Base-by-base conservation (phyloP, 306 rosid species). In the Canavalia ensiformis region DNA sequence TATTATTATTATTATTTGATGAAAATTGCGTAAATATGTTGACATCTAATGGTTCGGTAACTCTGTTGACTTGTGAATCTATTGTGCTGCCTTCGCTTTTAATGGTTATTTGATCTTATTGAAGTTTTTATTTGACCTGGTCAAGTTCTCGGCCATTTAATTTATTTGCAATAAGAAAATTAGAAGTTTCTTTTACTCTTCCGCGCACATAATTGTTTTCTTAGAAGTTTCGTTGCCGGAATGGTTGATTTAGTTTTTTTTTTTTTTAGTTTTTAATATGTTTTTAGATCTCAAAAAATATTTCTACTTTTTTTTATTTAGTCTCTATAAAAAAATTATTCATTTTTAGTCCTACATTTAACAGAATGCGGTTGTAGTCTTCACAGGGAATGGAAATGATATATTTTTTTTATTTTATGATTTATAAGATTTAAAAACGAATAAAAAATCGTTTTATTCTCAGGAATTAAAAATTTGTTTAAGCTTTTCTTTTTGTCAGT, bases 201-300 rank as follows among this genome's bases (percentile, higher is more conserved):
- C 25, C 25, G 25, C 25, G 25, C 25, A 18, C 25, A 18, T 18
- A 18, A 18, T 18, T 51, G 49, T 52, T 25, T 7, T 63, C 41
- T 46, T 65, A 72, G 69, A 80, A 69, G n/a, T 72, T 25, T 78
- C 55, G 54, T 71, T 77, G 55, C 63, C 69, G 70, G 67, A 77
- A 68, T 85, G 81, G 81, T 85, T 85, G 72, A 63, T 83, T 77
- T 82, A 33, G 72, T 80, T 83, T 83, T 77, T 86, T 65, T 63
- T 64, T 83, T 64, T 37, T 37, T 37, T 37, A 18, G 25, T 18
- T 18, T 18, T 18, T 18, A 18, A 18, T 18, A 18, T 18, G 25
- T 18, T 18, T 18, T 18, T 18, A 18, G 25, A 18, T 18, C 25
- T 18, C 25, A 18, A 18, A 18, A 18, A 18, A 18, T 18, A 18